Conservation (phyloP, 768 basidiomycete species). For the Boletus huronensis region DNA sequence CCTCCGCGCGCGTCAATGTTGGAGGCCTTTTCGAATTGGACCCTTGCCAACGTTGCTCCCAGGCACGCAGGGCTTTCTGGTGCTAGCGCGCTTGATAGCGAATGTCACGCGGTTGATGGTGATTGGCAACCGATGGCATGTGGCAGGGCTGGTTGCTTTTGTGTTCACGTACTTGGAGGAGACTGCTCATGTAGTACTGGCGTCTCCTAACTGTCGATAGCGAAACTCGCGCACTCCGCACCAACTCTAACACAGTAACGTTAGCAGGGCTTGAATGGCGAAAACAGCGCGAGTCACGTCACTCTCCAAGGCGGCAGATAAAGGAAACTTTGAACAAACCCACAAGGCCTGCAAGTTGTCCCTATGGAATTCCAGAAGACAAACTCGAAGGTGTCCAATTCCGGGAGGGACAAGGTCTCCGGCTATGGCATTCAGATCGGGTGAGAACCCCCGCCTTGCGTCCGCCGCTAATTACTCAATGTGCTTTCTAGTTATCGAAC, state of each 20-base stretch:
- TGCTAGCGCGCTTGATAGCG: background rate
- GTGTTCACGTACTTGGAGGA: too few species aligned
- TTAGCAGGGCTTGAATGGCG: slow-evolving; percentile 12
- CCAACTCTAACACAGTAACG: background rate
- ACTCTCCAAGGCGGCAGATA: background rate
- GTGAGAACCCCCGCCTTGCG: background rate
- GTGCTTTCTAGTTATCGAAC: slow-evolving; percentile 34
- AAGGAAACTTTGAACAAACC: background rate
- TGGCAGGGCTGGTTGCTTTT: too few species aligned
- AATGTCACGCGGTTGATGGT: background rate
- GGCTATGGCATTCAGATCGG: slow-evolving; percentile 31
- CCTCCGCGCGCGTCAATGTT: background rate
- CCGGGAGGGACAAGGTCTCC: slow-evolving; percentile 12
- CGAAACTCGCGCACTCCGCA: background rate
- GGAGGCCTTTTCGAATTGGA: background rate
- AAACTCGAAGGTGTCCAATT: slow-evolving; percentile 13
- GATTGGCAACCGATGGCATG: background rate
- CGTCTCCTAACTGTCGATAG: too few species aligned
- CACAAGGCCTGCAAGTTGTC: background rate
- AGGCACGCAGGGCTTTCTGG: background rate
- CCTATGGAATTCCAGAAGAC: slow-evolving; percentile 18
- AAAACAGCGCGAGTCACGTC: slow-evolving; percentile 12
- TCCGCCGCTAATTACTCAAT: background rate
- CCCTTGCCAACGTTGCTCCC: background rate
- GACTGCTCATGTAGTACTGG: too few species aligned